Conservation (phyloP, 371 early-diverging fungal species). For the Rhizopus arrhizus region DNA sequence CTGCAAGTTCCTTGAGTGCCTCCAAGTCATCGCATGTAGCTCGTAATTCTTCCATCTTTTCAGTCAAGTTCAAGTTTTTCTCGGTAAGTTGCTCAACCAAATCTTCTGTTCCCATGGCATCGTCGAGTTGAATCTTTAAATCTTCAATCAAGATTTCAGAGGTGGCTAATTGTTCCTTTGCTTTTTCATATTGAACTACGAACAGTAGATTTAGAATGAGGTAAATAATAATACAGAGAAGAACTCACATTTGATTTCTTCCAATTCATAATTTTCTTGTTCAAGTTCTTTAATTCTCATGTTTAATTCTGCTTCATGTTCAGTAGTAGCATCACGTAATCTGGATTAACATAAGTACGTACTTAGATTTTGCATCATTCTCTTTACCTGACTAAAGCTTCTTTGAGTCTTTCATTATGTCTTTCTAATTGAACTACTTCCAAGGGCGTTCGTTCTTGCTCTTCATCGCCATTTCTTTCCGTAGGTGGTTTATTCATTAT, state of each 20-base stretch:
- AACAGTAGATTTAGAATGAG: not conserved
- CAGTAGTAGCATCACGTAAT: slow-evolving; percentile 79
- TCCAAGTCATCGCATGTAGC: slow-evolving; percentile 85
- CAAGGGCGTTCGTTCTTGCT: slow-evolving; percentile 52
- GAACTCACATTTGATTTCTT: not conserved
- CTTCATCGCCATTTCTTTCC: slow-evolving; percentile 17
- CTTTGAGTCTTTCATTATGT: slow-evolving; percentile 87
- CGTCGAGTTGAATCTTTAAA: slow-evolving; percentile 82
- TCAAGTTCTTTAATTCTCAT: slow-evolving; percentile 70
- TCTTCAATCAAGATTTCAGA: slow-evolving; percentile 80
- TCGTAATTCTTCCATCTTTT: slow-evolving; percentile 78
- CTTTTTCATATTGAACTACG: slow-evolving; percentile 51
- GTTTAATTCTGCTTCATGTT: slow-evolving; percentile 72
- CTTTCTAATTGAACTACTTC: slow-evolving; percentile 71
- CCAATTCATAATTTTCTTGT: slow-evolving; percentile 62
- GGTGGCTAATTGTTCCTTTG: slow-evolving; percentile 56
- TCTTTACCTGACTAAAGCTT: slow-evolving; percentile 73
- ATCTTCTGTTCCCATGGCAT: slow-evolving; percentile 79
- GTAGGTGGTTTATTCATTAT: slow-evolving; percentile 43
- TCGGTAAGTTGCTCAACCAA: slow-evolving; percentile 79
- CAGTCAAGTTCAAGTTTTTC: slow-evolving; percentile 75
- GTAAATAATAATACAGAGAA: too few species aligned
- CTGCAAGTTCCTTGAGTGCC: slow-evolving; percentile 86
- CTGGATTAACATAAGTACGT: slow-evolving; percentile 29
- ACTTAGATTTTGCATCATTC: too few species aligned